Evolutionary conservation across 495 filamentous ascomycete genomes (phyloP), one percentile per base, ranked within the genome.

Genomic region (Lentithecium fluviatile): DNA sequence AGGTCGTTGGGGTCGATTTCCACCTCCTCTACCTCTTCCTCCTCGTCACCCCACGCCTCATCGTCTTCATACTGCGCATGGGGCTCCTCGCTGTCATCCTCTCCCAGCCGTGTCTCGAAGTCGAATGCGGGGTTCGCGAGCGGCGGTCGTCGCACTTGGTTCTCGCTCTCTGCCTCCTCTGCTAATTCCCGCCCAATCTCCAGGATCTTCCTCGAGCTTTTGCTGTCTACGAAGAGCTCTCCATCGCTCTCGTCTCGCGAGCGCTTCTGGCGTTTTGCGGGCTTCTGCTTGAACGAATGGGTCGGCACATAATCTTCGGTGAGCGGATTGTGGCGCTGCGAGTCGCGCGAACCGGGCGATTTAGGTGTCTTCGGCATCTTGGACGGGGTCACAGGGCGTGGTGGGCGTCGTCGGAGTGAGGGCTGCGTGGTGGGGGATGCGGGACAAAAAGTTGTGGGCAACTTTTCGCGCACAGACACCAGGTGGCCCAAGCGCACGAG

Each of bases 1-100:
- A 95, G 77, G 70, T 99, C 94, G 46, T 83, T 83, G n/a, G 92
- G 90, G 57, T 95, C 90, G 37, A 97, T 79, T 68, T 96, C 93
- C 78, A 87, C 80, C 72, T 90, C 85, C 71, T 93, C 88, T 0
- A 81, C 76, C 53, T 88, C 88, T 45, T 93, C 93, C 46, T 88
- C 86, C 64, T 86, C 75, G 60, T 83, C 73, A 58, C 76, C 70
- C 73, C 78, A 76, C 69, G 82, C 82, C 0, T 78, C 82, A 34
- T 83, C 82, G 45, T 86, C 83, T 15, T 77, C 74, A 36, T 73
- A 70, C 20, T 81, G 82, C 25, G 75, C 69, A 19, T 71, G 50
- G 1, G 59, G 59, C n/a, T 62, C 66, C 17, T 65, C 70, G 15
- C 50, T 58, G 10, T 43, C 52, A 12, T 70, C 67, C 3, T 74